Evolutionary conservation across 306 rosid species (phyloP).

Genomic region (Carpinus viminea): DNA sequence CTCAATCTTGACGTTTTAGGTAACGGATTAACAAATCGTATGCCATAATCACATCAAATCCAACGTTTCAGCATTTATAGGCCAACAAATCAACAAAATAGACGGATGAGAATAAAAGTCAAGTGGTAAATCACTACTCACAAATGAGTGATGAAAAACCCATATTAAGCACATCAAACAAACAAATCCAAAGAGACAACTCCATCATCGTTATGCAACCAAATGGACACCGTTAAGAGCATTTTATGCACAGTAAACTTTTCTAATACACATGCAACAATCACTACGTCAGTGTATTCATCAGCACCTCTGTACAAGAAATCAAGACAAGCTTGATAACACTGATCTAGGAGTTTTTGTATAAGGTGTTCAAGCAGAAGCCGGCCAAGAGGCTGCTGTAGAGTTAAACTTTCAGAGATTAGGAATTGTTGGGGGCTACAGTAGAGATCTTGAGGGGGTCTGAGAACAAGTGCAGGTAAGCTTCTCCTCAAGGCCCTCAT

Average conservation of each 20-base stretch:
- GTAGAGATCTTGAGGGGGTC: background rate
- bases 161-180: too few relatives aligned
- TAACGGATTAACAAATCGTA: too few relatives aligned
- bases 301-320: slow-evolving; percentile 36
- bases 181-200: too few relatives aligned
- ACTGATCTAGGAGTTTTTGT: background rate
- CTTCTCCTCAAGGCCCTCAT: slow-evolving; percentile 4
- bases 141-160: too few relatives aligned
- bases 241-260: background rate
- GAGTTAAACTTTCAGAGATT: slow-evolving; percentile 23
- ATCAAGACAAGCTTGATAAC: slow-evolving; percentile 17
- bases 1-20: too few relatives aligned
- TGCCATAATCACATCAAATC: too few relatives aligned
- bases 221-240: background rate
- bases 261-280: background rate
- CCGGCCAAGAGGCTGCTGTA: slow-evolving; percentile 25
- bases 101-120: too few relatives aligned
- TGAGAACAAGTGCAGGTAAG: slow-evolving; percentile 22
- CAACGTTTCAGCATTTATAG: too few relatives aligned
- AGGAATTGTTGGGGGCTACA: slow-evolving; percentile 10
- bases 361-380: slow-evolving; percentile 6
- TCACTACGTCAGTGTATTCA: slow-evolving; percentile 9
- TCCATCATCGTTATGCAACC: background rate
- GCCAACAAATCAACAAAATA: too few relatives aligned
- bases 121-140: too few relatives aligned